These are phyloP conservation scores for Trichophyton simii DNA, from an alignment of 2,329 filamentous ascomycete species.

Conservation along the genomic window DNA sequence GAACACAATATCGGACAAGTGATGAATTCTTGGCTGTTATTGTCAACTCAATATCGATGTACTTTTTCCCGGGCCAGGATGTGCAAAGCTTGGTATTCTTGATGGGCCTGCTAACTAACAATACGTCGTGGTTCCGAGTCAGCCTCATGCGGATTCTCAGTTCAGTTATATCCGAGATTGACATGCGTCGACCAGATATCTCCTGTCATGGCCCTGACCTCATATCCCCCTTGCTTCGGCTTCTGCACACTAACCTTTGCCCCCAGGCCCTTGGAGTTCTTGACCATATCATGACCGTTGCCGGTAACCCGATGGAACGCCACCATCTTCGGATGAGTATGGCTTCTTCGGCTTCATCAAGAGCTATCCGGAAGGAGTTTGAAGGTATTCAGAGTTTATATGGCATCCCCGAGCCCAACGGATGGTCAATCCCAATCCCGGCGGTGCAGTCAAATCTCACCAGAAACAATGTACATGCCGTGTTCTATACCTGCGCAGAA, in stretches of 20 bases:
- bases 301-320: slow-evolving; percentile 80
- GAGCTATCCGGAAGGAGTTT: slow-evolving; percentile 81
- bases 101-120: slow-evolving; percentile 83
- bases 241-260: slow-evolving; percentile 87
- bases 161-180: slow-evolving; percentile 72
- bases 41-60: slow-evolving; percentile 59
- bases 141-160: slow-evolving; percentile 87
- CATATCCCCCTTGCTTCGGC: slow-evolving; percentile 77
- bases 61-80: slow-evolving; percentile 71
- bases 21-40: slow-evolving; percentile 67
- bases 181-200: slow-evolving; percentile 85
- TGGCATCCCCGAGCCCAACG: slow-evolving; percentile 87
- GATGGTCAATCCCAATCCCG: slow-evolving; percentile 91
- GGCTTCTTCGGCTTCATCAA: slow-evolving; percentile 68
- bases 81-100: slow-evolving; percentile 79
- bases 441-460: slow-evolving; percentile 80
- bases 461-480: slow-evolving; percentile 82
- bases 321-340: slow-evolving; percentile 97
- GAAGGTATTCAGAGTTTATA: slow-evolving; percentile 89
- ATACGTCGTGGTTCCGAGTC: slow-evolving; percentile 74
- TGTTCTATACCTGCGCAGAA: slow-evolving; percentile 84
- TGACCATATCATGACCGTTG: slow-evolving; percentile 91
- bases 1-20: slow-evolving; percentile 51
- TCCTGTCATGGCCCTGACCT: slow-evolving; percentile 85
- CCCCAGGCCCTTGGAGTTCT: slow-evolving; percentile 83